These are phyloP conservation scores for Ulota crispa DNA, from an alignment of 225 moss, liverwort and hornwort species.

Conservation along the genomic window DNA sequence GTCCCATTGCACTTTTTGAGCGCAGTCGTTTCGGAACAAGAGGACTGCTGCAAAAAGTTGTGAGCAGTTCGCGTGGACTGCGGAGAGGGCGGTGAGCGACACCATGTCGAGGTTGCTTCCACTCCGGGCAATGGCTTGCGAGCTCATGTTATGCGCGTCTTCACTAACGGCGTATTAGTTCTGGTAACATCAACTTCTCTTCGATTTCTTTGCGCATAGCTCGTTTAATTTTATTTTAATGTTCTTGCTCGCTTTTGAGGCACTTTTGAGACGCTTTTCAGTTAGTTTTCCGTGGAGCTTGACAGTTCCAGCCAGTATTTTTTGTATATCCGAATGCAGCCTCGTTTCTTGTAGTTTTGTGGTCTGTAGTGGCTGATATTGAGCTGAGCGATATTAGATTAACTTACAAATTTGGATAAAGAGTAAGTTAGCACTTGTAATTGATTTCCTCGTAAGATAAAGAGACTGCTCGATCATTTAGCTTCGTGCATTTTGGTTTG, in stretches of 20 bases:
- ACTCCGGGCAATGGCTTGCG: too few species aligned
- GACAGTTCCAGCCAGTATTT: not conserved
- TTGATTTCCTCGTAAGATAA: not conserved
- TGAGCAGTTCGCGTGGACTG: not conserved
- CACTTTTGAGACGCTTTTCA: not conserved
- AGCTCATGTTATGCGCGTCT: constrained; percentile 21
- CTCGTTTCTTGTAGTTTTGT: not conserved
- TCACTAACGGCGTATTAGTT: not conserved
- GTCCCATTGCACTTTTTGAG: not conserved
- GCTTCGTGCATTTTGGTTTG: not conserved
- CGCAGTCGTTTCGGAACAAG: not conserved
- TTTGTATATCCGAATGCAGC: not conserved
- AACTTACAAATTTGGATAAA: not conserved
- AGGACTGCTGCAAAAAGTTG: not conserved
- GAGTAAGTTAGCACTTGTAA: not conserved
- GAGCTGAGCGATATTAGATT: not conserved
- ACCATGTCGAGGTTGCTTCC: not conserved
- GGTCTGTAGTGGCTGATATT: not conserved
- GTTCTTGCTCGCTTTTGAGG: not conserved
- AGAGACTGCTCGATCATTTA: not conserved
- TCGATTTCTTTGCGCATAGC: not conserved
- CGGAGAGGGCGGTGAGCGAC: not conserved
- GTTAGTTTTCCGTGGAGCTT: not conserved
- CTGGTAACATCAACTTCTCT: not conserved
- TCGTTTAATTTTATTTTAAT: not conserved